A percentile compares a stretch with the other conserved stretches of the same genome.
phyloP scores from a whole-genome alignment of 768 basidiomycete species.

The Pisolithus tinctorius region DNA sequence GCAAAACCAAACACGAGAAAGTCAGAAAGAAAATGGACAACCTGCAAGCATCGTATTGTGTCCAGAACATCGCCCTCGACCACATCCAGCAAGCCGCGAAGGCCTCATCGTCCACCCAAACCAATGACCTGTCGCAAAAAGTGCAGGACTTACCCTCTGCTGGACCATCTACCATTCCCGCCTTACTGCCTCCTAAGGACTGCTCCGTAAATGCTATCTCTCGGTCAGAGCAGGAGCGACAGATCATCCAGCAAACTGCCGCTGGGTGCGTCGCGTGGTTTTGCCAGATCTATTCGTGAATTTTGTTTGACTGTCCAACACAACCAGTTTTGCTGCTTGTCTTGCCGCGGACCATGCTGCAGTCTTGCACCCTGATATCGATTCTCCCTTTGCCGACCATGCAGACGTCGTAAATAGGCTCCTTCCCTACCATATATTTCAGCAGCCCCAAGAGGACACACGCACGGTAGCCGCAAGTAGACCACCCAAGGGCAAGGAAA shows the following conservation, averaged over 20 bases:
- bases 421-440: slow-evolving; percentile 75
- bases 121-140: slow-evolving; percentile 3
- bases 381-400: slow-evolving; percentile 58
- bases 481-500: slow-evolving; percentile 56
- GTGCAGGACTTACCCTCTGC: slow-evolving; percentile 4
- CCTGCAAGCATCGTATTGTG: slow-evolving; percentile 21
- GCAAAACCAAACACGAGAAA: slow-evolving; percentile 32
- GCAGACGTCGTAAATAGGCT: slow-evolving; percentile 64
- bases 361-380: slow-evolving; percentile 58
- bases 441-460: slow-evolving; percentile 66
- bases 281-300: not conserved
- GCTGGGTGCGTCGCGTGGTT: slow-evolving; percentile 36
- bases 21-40: slow-evolving; percentile 26
- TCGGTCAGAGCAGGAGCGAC: slow-evolving; percentile 45
- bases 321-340: slow-evolving; percentile 44
- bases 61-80: slow-evolving; percentile 15
- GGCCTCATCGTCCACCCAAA: slow-evolving; percentile 1
- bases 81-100: slow-evolving; percentile 6
- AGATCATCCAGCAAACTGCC: slow-evolving; percentile 39
- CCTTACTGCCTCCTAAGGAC: slow-evolving; percentile 9
- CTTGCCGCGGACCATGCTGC: slow-evolving; percentile 58
- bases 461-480: slow-evolving; percentile 17
- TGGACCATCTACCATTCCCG: slow-evolving; percentile 19
- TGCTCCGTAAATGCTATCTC: slow-evolving; percentile 19
- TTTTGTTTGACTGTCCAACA: slow-evolving; percentile 10